A percentile compares a stretch with the other conserved stretches of the same genome.
Conservation (phyloP, 805 yeast species). For the Candida incommunis region DNA sequence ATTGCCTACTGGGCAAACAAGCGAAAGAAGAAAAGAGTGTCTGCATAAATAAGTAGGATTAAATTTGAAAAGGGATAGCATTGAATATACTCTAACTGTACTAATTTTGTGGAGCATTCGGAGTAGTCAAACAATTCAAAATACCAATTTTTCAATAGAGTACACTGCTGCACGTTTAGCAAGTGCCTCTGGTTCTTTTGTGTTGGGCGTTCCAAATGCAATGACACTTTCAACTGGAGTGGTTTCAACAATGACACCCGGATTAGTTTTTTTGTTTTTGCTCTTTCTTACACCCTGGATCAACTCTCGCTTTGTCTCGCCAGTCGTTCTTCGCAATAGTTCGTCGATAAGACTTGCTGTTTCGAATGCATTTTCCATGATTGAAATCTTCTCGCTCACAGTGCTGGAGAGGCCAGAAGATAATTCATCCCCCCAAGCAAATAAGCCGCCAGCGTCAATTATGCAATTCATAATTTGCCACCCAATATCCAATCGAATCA, state of each 20-base stretch:
- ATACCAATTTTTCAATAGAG: background rate
- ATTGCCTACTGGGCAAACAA: background rate
- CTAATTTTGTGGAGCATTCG: no score
- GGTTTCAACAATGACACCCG: background rate
- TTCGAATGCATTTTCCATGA: conserved; percentile 14
- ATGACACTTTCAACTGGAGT: background rate
- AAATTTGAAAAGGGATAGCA: background rate
- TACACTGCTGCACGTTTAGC: background rate
- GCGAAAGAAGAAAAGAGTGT: no score
- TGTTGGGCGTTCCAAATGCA: background rate
- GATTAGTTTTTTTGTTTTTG: background rate
- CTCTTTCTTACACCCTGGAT: background rate
- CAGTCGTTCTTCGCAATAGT: conserved; percentile 10
- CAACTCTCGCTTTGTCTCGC: background rate
- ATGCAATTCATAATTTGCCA: conserved; percentile 49
- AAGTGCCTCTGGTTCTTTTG: background rate
- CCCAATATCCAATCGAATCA: conserved; percentile 34
- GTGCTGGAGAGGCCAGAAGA: conserved; percentile 30
- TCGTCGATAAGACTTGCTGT: conserved; percentile 16
- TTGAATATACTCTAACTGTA: no score
- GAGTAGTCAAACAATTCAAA: background rate
- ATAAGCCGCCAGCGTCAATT: conserved; percentile 60
- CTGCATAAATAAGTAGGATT: background rate
- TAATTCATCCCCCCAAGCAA: conserved; percentile 44
- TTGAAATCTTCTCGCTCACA: conserved; percentile 34